A percentile compares a stretch with the other conserved stretches of the same genome.
phyloP scores from a whole-genome alignment of 768 basidiomycete genomes.

The Macrolepiota dolichaula region DNA sequence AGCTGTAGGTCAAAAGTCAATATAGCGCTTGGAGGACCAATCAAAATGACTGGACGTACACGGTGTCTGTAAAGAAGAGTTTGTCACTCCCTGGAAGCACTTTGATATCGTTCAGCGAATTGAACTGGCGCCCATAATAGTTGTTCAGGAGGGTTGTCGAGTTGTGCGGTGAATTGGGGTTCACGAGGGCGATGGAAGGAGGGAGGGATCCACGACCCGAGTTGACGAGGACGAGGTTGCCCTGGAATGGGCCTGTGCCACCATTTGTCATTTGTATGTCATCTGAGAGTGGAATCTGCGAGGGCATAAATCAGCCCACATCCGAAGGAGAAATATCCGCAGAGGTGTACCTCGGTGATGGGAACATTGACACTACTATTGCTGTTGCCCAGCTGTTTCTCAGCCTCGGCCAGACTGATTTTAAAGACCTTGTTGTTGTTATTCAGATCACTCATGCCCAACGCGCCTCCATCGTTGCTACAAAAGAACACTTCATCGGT shows the following conservation, averaged over 20 bases:
- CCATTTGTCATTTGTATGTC: constrained; percentile 70
- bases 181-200: constrained; percentile 61
- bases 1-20: too few species aligned
- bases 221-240: constrained; percentile 56
- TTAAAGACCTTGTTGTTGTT: constrained; percentile 63
- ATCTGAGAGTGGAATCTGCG: constrained; percentile 54
- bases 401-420: constrained; percentile 58
- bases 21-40: background rate
- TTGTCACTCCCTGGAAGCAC: constrained; percentile 61
- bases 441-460: constrained; percentile 60
- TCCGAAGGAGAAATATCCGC: background rate
- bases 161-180: constrained; percentile 62
- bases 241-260: constrained; percentile 60
- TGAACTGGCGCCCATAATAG: constrained; percentile 78
- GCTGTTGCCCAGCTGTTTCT: constrained; percentile 35
- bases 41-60: constrained; percentile 36
- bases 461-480: constrained; percentile 63
- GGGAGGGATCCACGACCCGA: constrained; percentile 64
- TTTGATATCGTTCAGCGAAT: constrained; percentile 78
- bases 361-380: constrained; percentile 43
- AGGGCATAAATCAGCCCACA: background rate
- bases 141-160: constrained; percentile 72
- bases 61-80: constrained; percentile 73
- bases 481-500: constrained; percentile 75
- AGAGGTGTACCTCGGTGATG: constrained; percentile 35